A percentile compares a stretch with the other conserved stretches of the same genome.
Evolutionary conservation across 306 rosid genomes (phyloP).

Genomic region (Oxytropis ochrocephala): DNA sequence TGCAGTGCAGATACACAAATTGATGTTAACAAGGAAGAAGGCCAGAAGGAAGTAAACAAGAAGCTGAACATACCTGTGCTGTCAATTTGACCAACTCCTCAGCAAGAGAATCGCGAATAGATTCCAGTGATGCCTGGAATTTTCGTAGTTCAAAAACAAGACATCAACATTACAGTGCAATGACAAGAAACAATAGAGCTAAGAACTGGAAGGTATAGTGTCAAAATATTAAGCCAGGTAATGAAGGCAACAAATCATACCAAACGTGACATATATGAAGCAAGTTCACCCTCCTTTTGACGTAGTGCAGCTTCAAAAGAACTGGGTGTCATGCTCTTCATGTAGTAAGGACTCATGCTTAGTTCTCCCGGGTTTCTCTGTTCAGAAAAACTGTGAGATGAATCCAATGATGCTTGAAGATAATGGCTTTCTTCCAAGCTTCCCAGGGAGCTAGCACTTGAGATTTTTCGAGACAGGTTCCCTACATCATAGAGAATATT

Average conservation of each 20-base stretch:
- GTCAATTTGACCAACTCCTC: conserved; percentile 98
- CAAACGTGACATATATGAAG: conserved; percentile 95
- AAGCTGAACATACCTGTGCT: conserved; percentile 54
- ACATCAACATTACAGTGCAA: conserved; percentile 3
- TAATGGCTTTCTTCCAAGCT: conserved; percentile 94
- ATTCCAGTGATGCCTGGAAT: conserved; percentile 80
- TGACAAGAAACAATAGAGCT: conserved; percentile 8
- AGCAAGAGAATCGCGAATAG: conserved; percentile 95
- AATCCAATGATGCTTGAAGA: conserved; percentile 94
- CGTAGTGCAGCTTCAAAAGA: conserved; percentile 96
- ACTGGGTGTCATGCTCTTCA: conserved; percentile 93
- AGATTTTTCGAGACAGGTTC: conserved; percentile 63
- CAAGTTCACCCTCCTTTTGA: conserved; percentile 99
- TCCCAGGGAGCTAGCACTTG: conserved; percentile 88
- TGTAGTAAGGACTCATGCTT: conserved; percentile 76
- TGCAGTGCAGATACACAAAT: conserved; percentile 28
- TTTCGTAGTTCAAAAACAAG: conserved; percentile 8
- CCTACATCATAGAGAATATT: conserved; percentile 43
- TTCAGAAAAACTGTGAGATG: conserved; percentile 64
- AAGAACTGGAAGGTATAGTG: conserved; percentile 1
- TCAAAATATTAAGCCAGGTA: not conserved
- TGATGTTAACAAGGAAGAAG: conserved; percentile 10
- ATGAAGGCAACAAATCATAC: conserved; percentile 39
- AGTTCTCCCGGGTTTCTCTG: conserved; percentile 69
- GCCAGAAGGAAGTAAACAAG: not conserved